Conservation (phyloP, 805 yeast genomes). For the Saccharomycopsis amapae region DNA sequence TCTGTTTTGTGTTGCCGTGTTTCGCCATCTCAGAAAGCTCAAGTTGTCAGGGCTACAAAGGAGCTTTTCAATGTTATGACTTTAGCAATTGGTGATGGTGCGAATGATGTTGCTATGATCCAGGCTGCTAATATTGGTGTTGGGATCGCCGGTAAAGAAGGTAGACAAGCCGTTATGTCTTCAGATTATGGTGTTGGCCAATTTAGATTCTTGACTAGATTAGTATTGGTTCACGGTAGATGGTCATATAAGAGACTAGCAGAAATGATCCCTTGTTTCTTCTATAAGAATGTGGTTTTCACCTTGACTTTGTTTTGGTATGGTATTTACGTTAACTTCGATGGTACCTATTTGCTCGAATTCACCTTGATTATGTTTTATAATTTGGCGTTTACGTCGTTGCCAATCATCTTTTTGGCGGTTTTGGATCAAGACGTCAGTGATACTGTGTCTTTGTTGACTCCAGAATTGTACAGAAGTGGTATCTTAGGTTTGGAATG, state of each 20-base stretch:
- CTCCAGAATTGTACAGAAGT: constrained; percentile 61
- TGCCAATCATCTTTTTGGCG: constrained; percentile 70
- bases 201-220: constrained; percentile 57
- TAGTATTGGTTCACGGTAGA: constrained; percentile 73
- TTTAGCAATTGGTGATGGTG: constrained; percentile 79
- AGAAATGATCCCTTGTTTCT: constrained; percentile 73
- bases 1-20: constrained; percentile 81
- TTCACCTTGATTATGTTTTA: constrained; percentile 72
- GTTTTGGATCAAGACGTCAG: constrained; percentile 71
- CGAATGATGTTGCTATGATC: constrained; percentile 84
- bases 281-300: constrained; percentile 69
- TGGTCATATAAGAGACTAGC: constrained; percentile 73
- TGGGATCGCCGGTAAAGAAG: constrained; percentile 85
- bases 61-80: constrained; percentile 63
- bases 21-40: constrained; percentile 78
- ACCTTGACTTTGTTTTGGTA: constrained; percentile 73
- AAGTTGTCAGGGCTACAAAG: constrained; percentile 62
- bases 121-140: constrained; percentile 82
- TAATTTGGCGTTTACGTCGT: constrained; percentile 73
- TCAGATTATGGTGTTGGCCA: constrained; percentile 81
- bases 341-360: constrained; percentile 71
- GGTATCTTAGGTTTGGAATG: constrained; percentile 63
- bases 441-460: constrained; percentile 54
- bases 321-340: constrained; percentile 60
- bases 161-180: constrained; percentile 82